phyloP scores from a whole-genome alignment of 108 stramenopile genomes.

The Aurantiochytrium sp. region DNA sequence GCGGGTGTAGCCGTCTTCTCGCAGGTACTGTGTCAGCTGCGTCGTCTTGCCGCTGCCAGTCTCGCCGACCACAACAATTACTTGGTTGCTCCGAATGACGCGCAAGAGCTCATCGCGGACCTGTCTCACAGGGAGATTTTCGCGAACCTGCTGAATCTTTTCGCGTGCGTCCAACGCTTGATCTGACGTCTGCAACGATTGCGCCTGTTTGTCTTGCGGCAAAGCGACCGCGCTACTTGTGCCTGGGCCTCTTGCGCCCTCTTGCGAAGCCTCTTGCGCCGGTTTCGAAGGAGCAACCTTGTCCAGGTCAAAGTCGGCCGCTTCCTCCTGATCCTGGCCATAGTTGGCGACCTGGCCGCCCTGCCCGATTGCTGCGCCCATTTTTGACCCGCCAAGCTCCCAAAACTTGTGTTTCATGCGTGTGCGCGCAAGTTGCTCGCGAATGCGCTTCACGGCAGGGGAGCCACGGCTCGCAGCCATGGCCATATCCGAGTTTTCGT shows the following conservation, averaged over 20 bases:
- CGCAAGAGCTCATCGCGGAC: constrained; percentile 84
- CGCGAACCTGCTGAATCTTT: constrained; percentile 80
- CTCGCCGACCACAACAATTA: constrained; percentile 87
- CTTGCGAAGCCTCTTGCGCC: constrained; percentile 41
- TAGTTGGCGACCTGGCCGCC: constrained; percentile 30
- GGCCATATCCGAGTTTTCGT: constrained; percentile 79
- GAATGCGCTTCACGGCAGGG: constrained; percentile 54
- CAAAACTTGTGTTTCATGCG: constrained; percentile 93
- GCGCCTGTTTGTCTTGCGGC: background rate
- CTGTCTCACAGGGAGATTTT: constrained; percentile 82
- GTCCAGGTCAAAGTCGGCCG: constrained; percentile 30
- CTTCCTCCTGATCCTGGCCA: background rate
- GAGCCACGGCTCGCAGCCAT: constrained; percentile 80
- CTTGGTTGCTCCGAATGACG: constrained; percentile 83
- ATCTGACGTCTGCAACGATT: constrained; percentile 17
- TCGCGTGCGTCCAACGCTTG: constrained; percentile 71
- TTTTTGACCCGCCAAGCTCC: constrained; percentile 90
- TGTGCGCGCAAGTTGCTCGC: constrained; percentile 75
- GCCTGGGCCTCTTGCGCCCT: constrained; percentile 72
- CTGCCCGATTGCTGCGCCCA: constrained; percentile 80
- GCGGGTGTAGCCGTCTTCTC: constrained; percentile 58
- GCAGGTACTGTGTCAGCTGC: constrained; percentile 88
- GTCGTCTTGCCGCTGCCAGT: constrained; percentile 91
- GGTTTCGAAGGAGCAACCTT: background rate
- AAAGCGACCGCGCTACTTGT: background rate